Percentiles rank a stretch among this genome's conserved stretches.
Evolutionary conservation across 306 rosid genomes (phyloP).

Genomic region (Sphenostylis stenocarpa): DNA sequence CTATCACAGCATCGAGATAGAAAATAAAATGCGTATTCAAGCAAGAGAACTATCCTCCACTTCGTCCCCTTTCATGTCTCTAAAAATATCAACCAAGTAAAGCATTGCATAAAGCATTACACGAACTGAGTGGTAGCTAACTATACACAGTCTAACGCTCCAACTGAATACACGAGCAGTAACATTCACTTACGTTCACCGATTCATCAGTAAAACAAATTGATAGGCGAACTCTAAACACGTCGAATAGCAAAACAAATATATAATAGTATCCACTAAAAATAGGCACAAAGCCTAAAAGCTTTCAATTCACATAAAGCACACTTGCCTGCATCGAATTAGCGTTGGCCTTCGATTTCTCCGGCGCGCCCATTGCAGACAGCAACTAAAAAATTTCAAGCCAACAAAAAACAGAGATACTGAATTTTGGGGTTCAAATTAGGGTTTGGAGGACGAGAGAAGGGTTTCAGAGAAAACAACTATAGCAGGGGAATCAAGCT

Average conservation of each 20-base stretch:
- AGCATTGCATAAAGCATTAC: neutral
- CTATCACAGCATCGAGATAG: neutral
- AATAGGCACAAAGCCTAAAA: conserved; percentile 3
- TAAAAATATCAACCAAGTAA: neutral
- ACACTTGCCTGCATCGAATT: conserved; percentile 89
- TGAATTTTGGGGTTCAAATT: conserved; percentile 45
- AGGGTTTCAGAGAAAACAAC: conserved; percentile 18
- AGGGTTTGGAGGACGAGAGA: conserved; percentile 56
- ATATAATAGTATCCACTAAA: neutral
- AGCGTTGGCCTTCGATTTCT: conserved; percentile 66
- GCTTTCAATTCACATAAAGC: conserved; percentile 30
- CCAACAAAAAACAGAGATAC: neutral
- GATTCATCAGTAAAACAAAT: conserved; percentile 10
- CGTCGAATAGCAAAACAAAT: neutral
- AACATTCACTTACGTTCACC: neutral
- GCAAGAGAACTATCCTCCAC: neutral
- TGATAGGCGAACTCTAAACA: conserved; percentile 36
- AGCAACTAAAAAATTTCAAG: conserved; percentile 30
- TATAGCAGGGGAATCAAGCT: conserved; percentile 36
- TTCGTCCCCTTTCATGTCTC: neutral
- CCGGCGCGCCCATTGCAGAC: conserved; percentile 77
- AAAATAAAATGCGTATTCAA: neutral
- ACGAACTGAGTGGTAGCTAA: neutral
- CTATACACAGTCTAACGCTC: neutral
- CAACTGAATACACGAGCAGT: conserved; percentile 1